Percentiles rank a stretch among this genome's conserved stretches.
These are phyloP conservation scores for Xylaria telfairii DNA, from an alignment of 495 filamentous ascomycete species.

Conservation along the genomic window DNA sequence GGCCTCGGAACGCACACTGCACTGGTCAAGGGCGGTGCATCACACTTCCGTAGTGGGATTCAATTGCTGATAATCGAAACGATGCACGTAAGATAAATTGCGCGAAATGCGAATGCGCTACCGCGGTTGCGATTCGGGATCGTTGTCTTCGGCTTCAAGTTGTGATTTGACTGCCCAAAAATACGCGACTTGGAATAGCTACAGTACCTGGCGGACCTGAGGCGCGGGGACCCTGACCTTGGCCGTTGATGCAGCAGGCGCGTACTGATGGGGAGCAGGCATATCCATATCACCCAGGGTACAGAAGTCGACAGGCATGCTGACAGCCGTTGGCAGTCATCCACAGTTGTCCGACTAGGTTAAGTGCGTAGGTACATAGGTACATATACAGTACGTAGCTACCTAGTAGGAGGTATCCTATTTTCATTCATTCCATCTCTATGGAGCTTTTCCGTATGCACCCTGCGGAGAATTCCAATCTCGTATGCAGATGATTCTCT, in stretches of 20 bases:
- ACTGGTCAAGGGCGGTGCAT: constrained; percentile 17
- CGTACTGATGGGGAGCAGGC: neutral
- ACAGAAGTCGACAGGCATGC: neutral
- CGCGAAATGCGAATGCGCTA: constrained; percentile 8
- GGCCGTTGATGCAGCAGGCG: neutral
- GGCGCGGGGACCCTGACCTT: constrained; percentile 12
- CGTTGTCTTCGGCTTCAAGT: neutral
- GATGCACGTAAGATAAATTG: neutral
- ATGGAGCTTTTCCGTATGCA: neutral
- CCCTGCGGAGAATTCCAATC: too few relatives aligned
- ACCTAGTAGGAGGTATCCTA: too few relatives aligned
- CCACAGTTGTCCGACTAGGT: neutral
- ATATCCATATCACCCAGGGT: neutral
- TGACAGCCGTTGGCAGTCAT: neutral
- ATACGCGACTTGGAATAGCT: neutral
- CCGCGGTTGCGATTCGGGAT: constrained; percentile 1
- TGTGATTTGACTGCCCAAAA: neutral
- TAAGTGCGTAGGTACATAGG: too few relatives aligned
- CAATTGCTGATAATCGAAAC: neutral
- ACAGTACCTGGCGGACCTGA: neutral
- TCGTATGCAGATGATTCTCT: too few relatives aligned
- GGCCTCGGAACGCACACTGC: constrained; percentile 7
- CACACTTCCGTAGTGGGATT: neutral
- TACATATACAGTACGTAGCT: too few relatives aligned
- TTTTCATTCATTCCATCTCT: neutral